Evolutionary conservation across 257 asterid species (phyloP).

Genomic region (Fraxinus excelsior): DNA sequence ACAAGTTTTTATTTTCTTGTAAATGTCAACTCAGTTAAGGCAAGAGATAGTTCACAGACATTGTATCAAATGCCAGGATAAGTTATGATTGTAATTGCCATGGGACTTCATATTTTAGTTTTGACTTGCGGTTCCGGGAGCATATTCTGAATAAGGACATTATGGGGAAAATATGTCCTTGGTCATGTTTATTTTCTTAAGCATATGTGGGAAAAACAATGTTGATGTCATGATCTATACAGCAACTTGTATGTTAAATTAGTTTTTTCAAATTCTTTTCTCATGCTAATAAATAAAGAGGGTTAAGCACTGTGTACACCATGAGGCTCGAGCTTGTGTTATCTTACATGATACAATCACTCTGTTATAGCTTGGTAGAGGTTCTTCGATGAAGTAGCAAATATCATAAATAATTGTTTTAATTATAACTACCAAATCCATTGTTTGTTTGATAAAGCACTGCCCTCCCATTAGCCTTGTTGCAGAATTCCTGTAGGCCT

Average conservation of each 20-base stretch:
- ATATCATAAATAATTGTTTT: conserved; percentile 1
- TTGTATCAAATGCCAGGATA: not conserved
- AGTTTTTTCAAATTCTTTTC: not conserved
- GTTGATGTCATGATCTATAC: not conserved
- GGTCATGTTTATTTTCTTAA: not conserved
- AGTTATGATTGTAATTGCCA: not conserved
- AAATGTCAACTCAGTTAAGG: not conserved
- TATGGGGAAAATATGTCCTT: not conserved
- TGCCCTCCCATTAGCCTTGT: not conserved
- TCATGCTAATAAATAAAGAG: not conserved
- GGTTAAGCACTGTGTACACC: not conserved
- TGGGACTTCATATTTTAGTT: not conserved
- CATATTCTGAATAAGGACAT: not conserved
- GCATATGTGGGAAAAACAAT: not conserved
- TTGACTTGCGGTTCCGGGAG: not conserved
- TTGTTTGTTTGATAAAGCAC: not conserved
- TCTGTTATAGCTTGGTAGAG: not conserved
- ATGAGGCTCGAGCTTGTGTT: not conserved
- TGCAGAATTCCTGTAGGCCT: not conserved
- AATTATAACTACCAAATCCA: not conserved
- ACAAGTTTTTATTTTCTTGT: not conserved
- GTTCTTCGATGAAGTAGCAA: not conserved
- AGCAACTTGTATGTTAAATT: not conserved
- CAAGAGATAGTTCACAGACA: not conserved
- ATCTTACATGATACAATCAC: not conserved